Evolutionary conservation across 2,329 filamentous ascomycete genomes (phyloP).

Genomic region (Pseudocercospora macadamiae): DNA sequence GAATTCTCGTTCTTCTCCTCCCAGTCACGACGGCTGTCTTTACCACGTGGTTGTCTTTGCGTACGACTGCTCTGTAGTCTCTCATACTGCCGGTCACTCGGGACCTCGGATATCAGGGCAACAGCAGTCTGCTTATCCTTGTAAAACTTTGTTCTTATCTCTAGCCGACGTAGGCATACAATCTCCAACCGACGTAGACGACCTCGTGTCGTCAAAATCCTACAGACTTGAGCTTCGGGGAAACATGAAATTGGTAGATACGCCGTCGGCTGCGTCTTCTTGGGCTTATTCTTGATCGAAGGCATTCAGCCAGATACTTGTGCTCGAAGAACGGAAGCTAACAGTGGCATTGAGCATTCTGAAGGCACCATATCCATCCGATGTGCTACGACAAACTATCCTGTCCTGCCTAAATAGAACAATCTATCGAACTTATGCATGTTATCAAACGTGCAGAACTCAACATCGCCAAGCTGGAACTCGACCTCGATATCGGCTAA

Average conservation of each 20-base stretch:
- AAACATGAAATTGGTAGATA: neutral
- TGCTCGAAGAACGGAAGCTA: neutral
- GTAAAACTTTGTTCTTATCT: neutral
- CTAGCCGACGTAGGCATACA: neutral
- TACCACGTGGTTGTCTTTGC: neutral
- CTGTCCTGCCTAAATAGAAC: neutral
- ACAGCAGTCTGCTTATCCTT: neutral
- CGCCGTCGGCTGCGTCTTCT: neutral
- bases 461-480: constrained; percentile 3
- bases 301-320: too few relatives aligned
- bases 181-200: neutral
- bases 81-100: neutral
- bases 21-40: neutral
- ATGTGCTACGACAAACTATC: neutral
- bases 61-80: neutral
- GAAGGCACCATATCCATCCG: neutral
- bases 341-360: neutral
- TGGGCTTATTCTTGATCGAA: too few relatives aligned
- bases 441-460: constrained; percentile 7
- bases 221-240: neutral
- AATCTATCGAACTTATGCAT: constrained; percentile 2
- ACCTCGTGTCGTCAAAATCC: neutral
- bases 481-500: neutral
- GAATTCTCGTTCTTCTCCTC: neutral
- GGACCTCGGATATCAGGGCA: neutral